Evolutionary conservation across 1,139 yeast genomes (phyloP), one percentile per base, ranked within the genome.

Genomic region (Scheffersomyces segobiensis): DNA sequence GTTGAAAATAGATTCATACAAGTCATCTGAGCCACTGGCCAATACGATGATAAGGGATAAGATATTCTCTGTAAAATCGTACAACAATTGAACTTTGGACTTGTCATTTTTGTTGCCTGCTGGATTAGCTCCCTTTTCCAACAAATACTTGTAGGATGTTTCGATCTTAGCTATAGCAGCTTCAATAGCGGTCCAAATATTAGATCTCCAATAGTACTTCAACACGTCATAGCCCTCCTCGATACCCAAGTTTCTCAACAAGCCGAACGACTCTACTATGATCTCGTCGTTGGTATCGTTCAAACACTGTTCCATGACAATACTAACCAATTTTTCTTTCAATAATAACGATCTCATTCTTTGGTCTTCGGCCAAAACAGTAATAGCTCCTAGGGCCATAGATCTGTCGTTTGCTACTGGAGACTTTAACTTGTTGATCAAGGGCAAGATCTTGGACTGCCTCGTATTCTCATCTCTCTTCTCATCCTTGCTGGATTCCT

Each of bases 201-300:
- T 87, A 32, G 87, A 86, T 71, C 98, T 84, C 91, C 96, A 89
- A 58, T 90, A 72, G 70, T 84, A 86, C 42, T 85, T 83, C 49
- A 93, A 86, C 39, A 91, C 83, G 62, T 91, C 97, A 65, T 91
- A 87, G n/a, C 97, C 98, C 74, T 92, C 97, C 69, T 92, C 97
- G 55, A 91, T 80, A 3, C 89, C 88, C 56, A 93, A 69, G 69
- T 91, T 92, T 69, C 97, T 83, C 63, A 95, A 75, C 55, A 93
- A 77, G 1, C 97, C 98, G 68, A 85, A 89, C 0, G 93, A 82
- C 65, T 90, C 97, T 22, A 90, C 89, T 18, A 89, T 87, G 55
- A 91, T 85, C 65, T 92, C 97, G 57, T 86, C 87, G 65, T 87
- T 86, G 24, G 82, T 71, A 67, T 92, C 97, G 55, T 83, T 84